Base-by-base conservation (phyloP, 2,329 filamentous ascomycete genomes). In the Aureobasidium musti region DNA sequence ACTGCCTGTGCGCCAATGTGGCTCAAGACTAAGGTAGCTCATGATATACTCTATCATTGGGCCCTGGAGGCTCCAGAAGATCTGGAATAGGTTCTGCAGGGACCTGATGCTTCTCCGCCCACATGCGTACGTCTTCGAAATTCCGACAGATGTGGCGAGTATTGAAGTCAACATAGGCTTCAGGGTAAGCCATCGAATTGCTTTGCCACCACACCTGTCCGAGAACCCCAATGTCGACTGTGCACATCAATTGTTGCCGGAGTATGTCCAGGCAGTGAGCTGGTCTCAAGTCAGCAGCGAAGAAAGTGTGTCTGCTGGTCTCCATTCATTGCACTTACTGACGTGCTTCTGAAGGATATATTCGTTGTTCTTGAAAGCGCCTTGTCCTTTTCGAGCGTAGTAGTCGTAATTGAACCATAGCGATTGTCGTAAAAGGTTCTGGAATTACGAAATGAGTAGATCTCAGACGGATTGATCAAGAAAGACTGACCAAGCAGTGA, bases 201-300 rank as follows among this genome's bases (percentile, higher is more conserved):
- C 75, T 73, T 28, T 84, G 77, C 39, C 81, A 82, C 86, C 86
- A 89, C 6, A 88, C 81, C 70, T 89, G 85, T 14, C 86, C 86
- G 0, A 88, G 78, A 0, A 89, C 81, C 1, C 82, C 86, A 2
- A 85, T 82, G 69, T 89, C 87, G 23, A 83, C 79, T 33, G 82
- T 84, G 74, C 86, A 89, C 84, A 88, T 88, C 17, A 89, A 78
- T 19, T 86, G 83, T 72, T 89, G 86, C 0, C 86, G 83, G 52
- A 89, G 67, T 3, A 83, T 84, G 69, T 89, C 87, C 37, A 88
- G 77, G 67, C 87, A 89, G 68, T 89, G 86, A 5, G 82, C 81
- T 83, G n/a, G 8, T 5, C 17, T 2, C 39, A n/a, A n/a, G 39
- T 43, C 4, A 43, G 19, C 5, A 30, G 7, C 30, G 30, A 30